Evolutionary conservation across 1,284 basidiomycete species (phyloP).

Genomic region (Schizophyllum amplum): DNA sequence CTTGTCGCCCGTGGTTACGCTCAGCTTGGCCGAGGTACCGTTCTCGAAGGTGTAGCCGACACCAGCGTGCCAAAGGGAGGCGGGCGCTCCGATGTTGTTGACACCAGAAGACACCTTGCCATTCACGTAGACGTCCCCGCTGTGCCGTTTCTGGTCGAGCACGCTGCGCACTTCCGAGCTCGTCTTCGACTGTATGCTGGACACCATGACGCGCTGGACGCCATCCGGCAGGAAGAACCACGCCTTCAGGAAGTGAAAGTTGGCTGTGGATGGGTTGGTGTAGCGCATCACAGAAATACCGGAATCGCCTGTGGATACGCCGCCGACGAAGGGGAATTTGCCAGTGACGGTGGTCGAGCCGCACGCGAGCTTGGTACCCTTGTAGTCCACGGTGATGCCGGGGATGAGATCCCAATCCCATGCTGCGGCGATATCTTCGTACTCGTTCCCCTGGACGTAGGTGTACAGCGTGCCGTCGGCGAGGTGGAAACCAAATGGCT

Average conservation of each 20-base stretch:
- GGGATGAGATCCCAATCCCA: slow-evolving; percentile 74
- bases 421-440: slow-evolving; percentile 35
- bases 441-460: slow-evolving; percentile 56
- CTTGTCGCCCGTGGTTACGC: slow-evolving; percentile 36
- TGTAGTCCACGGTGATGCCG: slow-evolving; percentile 58
- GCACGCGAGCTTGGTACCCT: slow-evolving; percentile 41
- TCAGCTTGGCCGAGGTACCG: slow-evolving; percentile 25
- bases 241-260: slow-evolving; percentile 55
- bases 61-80: slow-evolving; percentile 48
- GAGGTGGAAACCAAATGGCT: slow-evolving; percentile 61
- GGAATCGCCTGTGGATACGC: slow-evolving; percentile 44
- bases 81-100: slow-evolving; percentile 21
- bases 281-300: slow-evolving; percentile 56
- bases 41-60: slow-evolving; percentile 43
- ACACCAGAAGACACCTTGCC: slow-evolving; percentile 26
- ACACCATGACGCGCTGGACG: slow-evolving; percentile 53
- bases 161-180: slow-evolving; percentile 48
- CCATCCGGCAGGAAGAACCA: slow-evolving; percentile 66
- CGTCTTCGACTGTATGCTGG: slow-evolving; percentile 36
- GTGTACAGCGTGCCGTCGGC: slow-evolving; percentile 58
- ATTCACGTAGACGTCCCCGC: slow-evolving; percentile 36
- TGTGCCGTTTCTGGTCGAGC: slow-evolving; percentile 51
- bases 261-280: slow-evolving; percentile 49
- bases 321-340: slow-evolving; percentile 52
- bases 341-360: slow-evolving; percentile 32